These are phyloP conservation scores for Aspergillus pseudoglaucus DNA, from an alignment of 2,329 filamentous ascomycete species.

Conservation along the genomic window DNA sequence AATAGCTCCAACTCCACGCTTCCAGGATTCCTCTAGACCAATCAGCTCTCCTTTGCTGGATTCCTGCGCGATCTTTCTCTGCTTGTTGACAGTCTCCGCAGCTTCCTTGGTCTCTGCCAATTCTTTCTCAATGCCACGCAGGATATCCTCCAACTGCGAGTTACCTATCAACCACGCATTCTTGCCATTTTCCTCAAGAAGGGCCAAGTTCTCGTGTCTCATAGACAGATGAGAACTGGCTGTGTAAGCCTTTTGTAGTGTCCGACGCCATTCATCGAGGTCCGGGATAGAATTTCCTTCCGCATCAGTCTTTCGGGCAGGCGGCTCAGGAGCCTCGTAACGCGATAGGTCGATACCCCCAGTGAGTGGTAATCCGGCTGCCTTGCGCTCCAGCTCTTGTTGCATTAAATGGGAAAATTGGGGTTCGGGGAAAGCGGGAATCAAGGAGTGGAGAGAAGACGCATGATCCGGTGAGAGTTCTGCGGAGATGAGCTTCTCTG, in stretches of 20 bases:
- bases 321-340: constrained; percentile 70
- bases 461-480: constrained; percentile 52
- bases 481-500: constrained; percentile 61
- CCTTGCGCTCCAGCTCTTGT: constrained; percentile 63
- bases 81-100: constrained; percentile 66
- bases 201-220: constrained; percentile 55
- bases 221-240: constrained; percentile 52
- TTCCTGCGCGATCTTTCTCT: constrained; percentile 64
- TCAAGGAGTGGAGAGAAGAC: constrained; percentile 51
- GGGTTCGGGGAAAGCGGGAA: constrained; percentile 48
- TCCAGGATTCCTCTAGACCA: constrained; percentile 72
- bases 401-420: constrained; percentile 61
- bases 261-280: constrained; percentile 43
- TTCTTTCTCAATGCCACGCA: constrained; percentile 66
- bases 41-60: constrained; percentile 65
- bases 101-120: constrained; percentile 61
- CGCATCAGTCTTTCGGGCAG: constrained; percentile 34
- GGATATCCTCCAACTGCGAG: constrained; percentile 66
- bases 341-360: constrained; percentile 67
- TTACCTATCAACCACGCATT: constrained; percentile 91
- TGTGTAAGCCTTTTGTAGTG: constrained; percentile 51
- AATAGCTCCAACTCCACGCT: constrained; percentile 66
- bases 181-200: constrained; percentile 77
- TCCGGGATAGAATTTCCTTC: constrained; percentile 19
- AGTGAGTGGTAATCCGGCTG: constrained; percentile 51